phyloP scores from a whole-genome alignment of 768 basidiomycete genomes.

The Agaricus subrufescens region DNA sequence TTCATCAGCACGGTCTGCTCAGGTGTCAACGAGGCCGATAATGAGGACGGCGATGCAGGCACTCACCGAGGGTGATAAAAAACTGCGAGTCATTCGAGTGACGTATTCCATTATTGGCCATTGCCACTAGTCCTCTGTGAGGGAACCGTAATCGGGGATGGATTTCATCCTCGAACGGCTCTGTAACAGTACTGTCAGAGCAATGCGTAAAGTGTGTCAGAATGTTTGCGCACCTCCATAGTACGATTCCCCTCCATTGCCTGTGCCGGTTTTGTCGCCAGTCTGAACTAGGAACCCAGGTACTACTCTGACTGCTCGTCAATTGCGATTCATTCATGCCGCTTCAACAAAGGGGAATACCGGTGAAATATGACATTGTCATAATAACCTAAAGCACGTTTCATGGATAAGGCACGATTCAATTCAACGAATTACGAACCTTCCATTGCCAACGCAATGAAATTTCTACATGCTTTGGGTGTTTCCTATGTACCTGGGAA shows the following conservation, averaged over 20 bases:
- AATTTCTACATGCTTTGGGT: constrained; percentile 91
- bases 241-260: constrained; percentile 90
- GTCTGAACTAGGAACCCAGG: constrained; percentile 93
- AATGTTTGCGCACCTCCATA: constrained; percentile 62
- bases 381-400: constrained; percentile 72
- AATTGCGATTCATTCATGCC: background rate
- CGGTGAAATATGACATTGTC: constrained; percentile 94
- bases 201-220: background rate
- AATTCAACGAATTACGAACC: constrained; percentile 48
- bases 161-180: constrained; percentile 92
- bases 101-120: constrained; percentile 88
- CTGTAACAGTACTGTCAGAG: constrained; percentile 29
- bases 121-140: constrained; percentile 88
- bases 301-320: constrained; percentile 53
- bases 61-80: constrained; percentile 83
- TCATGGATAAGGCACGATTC: background rate
- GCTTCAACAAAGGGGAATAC: constrained; percentile 28
- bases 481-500: constrained; percentile 56
- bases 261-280: constrained; percentile 89
- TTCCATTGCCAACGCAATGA: constrained; percentile 84
- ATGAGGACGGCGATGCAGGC: constrained; percentile 7
- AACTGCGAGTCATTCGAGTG: constrained; percentile 94
- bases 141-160: constrained; percentile 87
- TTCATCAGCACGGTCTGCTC: constrained; percentile 81
- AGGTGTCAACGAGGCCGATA: background rate